Evolutionary conservation across 2,329 filamentous ascomycete species (phyloP).

Genomic region (Rhinocladiella similis): DNA sequence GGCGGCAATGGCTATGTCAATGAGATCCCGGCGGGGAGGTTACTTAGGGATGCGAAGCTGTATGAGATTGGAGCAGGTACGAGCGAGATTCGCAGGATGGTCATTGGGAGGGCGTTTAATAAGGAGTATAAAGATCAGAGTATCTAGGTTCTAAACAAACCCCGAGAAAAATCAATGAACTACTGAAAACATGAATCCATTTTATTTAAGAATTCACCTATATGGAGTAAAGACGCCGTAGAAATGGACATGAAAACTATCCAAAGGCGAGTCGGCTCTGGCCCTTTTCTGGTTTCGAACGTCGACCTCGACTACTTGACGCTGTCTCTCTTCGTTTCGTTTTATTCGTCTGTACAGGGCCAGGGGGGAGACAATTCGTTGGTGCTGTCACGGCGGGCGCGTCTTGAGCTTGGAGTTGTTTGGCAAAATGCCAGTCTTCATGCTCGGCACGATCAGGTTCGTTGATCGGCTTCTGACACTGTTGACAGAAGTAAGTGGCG

Average conservation of each 20-base stretch:
- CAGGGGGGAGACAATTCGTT: slow-evolving; percentile 25
- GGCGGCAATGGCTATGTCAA: slow-evolving; percentile 96
- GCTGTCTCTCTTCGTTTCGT: slow-evolving; percentile 21
- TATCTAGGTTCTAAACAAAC: slow-evolving; percentile 21
- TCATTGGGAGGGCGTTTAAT: slow-evolving; percentile 90
- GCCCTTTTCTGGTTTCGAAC: slow-evolving; percentile 25
- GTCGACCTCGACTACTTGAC: slow-evolving; percentile 15
- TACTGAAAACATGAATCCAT: too few relatives aligned
- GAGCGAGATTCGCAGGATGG: slow-evolving; percentile 89
- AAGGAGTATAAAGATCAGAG: slow-evolving; percentile 64
- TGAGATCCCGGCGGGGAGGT: slow-evolving; percentile 84
- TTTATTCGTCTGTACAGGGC: slow-evolving; percentile 5
- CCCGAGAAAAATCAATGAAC: too few relatives aligned
- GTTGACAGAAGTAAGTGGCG: slow-evolving; percentile 56
- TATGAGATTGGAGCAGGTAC: slow-evolving; percentile 98
- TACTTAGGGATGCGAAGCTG: slow-evolving; percentile 75
- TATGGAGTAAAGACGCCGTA: too few relatives aligned
- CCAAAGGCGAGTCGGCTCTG: slow-evolving; percentile 31
- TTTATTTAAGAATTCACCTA: too few relatives aligned
- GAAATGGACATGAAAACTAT: slow-evolving; percentile 2
- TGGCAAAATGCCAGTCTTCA: slow-evolving; percentile 91
- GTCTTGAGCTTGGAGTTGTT: slow-evolving; percentile 73
- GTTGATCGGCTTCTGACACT: slow-evolving; percentile 65
- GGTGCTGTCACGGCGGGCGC: slow-evolving; percentile 36
- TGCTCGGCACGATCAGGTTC: slow-evolving; percentile 69